These are phyloP conservation scores for Grigorovia transvaalensis DNA, from an alignment of 805 yeast species.

Conservation along the genomic window DNA sequence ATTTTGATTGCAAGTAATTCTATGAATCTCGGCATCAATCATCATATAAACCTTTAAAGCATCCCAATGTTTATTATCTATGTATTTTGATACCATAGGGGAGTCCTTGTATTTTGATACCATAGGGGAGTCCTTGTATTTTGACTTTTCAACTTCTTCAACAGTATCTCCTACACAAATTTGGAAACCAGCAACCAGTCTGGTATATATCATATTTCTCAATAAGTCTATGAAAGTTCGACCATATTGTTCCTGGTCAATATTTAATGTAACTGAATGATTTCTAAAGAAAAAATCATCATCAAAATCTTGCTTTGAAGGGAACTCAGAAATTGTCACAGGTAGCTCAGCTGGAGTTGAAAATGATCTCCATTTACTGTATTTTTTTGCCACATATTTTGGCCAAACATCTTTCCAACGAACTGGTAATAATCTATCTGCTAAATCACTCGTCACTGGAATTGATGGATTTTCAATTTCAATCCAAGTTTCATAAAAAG, in stretches of 20 bases:
- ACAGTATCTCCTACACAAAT: constrained; percentile 69
- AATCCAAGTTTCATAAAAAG: constrained; percentile 38
- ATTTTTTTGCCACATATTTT: constrained; percentile 47
- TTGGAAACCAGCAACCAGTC: constrained; percentile 84
- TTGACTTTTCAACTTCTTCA: constrained; percentile 43
- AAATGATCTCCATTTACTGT: constrained; percentile 86
- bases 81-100: constrained; percentile 47
- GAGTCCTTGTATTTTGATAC: constrained; percentile 31
- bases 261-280: constrained; percentile 64
- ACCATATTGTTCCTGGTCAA: constrained; percentile 39
- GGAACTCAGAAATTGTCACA: constrained; percentile 66
- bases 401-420: constrained; percentile 93
- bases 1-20: constrained; percentile 63
- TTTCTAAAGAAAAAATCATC: constrained; percentile 67
- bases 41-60: constrained; percentile 67
- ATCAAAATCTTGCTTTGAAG: constrained; percentile 56
- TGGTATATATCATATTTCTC: constrained; percentile 76
- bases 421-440: constrained; percentile 54
- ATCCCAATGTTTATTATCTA: constrained; percentile 33
- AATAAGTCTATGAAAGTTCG: constrained; percentile 52
- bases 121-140: constrained; percentile 35
- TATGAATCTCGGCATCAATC: constrained; percentile 74
- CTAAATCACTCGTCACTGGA: constrained; percentile 43
- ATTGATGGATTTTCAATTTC: constrained; percentile 69
- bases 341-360: constrained; percentile 93